Evolutionary conservation across 1,284 basidiomycete species (phyloP).

Genomic region (Cutaneotrichosporon cutaneum): DNA sequence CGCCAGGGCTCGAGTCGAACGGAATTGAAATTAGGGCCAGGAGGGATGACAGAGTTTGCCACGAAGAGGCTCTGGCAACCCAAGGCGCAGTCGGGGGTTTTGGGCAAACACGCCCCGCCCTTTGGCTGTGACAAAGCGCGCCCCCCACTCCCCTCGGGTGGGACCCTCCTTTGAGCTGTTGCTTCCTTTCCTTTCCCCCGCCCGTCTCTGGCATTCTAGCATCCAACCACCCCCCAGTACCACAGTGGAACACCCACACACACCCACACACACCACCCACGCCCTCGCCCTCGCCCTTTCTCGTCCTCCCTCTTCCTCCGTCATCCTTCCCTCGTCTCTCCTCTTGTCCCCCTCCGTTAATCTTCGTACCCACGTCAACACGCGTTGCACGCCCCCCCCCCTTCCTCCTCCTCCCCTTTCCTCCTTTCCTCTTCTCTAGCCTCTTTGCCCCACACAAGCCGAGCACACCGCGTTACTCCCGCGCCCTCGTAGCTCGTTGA

Average conservation of each 20-base stretch:
- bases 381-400: not conserved
- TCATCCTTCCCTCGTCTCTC: constrained; percentile 1
- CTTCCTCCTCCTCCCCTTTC: not conserved
- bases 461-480: constrained; percentile 12
- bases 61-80: not conserved
- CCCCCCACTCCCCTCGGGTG: too few relatives aligned
- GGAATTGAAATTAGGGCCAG: not conserved
- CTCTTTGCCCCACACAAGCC: not conserved
- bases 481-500: not conserved
- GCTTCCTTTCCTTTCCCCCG: not conserved
- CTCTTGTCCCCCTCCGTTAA: not conserved
- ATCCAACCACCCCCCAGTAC: not conserved
- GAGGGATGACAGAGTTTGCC: not conserved
- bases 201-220: not conserved
- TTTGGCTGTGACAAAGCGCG: not conserved
- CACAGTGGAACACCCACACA: not conserved
- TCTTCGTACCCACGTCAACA: constrained; percentile 4
- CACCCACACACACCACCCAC: constrained; percentile 5
- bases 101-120: not conserved
- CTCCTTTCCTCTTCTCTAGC: not conserved
- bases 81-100: not conserved
- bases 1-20: too few relatives aligned
- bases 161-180: too few relatives aligned
- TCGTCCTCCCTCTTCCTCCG: not conserved
- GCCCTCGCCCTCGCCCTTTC: not conserved